A percentile compares a stretch with the other conserved stretches of the same genome.
Conservation (phyloP, 768 basidiomycete species). For the Fibroporia radiculosa region DNA sequence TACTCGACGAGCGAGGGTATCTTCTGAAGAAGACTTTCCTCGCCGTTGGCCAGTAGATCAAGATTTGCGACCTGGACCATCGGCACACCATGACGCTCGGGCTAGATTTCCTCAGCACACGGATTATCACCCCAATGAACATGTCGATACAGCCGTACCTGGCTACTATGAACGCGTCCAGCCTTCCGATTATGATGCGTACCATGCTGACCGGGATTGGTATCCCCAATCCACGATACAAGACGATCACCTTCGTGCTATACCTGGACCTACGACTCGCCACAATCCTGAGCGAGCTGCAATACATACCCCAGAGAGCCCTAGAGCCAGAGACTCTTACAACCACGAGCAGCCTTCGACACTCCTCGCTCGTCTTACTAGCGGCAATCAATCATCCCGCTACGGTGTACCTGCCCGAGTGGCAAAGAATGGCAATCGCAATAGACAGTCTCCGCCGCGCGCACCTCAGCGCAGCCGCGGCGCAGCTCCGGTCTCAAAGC, state of each 20-base stretch:
- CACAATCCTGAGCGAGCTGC: neutral
- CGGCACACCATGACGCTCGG: too few relatives aligned
- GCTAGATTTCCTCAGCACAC: too few relatives aligned
- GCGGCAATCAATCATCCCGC: neutral
- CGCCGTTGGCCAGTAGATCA: too few relatives aligned
- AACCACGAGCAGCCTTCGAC: neutral
- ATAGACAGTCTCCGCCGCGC: neutral
- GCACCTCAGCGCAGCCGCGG: neutral
- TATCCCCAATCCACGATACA: too few relatives aligned
- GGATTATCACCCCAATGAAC: too few relatives aligned
- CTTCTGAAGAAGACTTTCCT: neutral
- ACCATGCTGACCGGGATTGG: too few relatives aligned
- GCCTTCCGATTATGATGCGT: too few relatives aligned
- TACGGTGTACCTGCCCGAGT: neutral
- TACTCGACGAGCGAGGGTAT: neutral
- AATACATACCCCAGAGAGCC: neutral
- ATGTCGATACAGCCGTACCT: too few relatives aligned
- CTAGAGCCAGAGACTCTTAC: neutral
- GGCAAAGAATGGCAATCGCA: neutral
- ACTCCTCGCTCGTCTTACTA: neutral
- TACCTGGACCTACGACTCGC: neutral
- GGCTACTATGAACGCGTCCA: too few relatives aligned
- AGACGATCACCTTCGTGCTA: neutral
- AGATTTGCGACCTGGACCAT: too few relatives aligned
- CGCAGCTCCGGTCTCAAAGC: neutral